These are phyloP conservation scores for Picea engelmannii DNA, from an alignment of 83 land plant genomes.

Conservation along the genomic window DNA sequence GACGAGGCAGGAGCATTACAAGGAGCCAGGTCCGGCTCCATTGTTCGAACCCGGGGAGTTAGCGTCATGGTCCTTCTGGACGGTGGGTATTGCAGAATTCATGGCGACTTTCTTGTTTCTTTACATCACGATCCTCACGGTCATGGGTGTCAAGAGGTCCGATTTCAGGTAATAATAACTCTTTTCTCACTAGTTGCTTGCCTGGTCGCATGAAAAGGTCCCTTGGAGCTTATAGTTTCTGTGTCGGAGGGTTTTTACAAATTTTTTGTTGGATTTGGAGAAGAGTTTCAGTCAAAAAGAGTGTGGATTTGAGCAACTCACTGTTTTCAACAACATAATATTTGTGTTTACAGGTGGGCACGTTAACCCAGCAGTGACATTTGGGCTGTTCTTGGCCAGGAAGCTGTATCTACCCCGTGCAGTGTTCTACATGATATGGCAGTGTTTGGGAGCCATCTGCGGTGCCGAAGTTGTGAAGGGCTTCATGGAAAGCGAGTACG, in stretches of 20 bases:
- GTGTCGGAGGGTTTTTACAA: no score
- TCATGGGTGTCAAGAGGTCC: constrained; percentile 35
- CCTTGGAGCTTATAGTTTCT: no score
- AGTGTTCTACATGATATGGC: constrained; percentile 18
- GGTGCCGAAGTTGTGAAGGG: constrained; percentile 20
- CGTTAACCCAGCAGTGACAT: constrained; percentile 16
- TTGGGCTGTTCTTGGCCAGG: constrained; percentile 37
- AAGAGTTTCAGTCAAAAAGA: no score
- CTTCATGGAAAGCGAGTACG: constrained; percentile 5
- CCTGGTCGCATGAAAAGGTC: no score
- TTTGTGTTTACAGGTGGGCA: constrained; percentile 26
- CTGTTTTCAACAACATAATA: not conserved
- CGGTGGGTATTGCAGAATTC: constrained; percentile 25
- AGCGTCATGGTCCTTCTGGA: constrained; percentile 46
- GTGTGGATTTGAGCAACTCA: no score
- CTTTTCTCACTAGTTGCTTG: no score
- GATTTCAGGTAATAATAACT: no score
- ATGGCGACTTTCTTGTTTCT: constrained; percentile 31
- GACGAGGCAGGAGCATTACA: constrained; percentile 15
- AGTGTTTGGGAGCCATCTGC: constrained; percentile 27
- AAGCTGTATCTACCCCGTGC: constrained; percentile 50
- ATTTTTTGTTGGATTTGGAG: no score
- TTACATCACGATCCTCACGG: constrained; percentile 46
- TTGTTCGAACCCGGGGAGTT: constrained; percentile 44
- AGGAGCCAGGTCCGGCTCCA: constrained; percentile 31